phyloP scores from a whole-genome alignment of 192 early-diverging fungal genomes.

The Backusella parvicylindrica region DNA sequence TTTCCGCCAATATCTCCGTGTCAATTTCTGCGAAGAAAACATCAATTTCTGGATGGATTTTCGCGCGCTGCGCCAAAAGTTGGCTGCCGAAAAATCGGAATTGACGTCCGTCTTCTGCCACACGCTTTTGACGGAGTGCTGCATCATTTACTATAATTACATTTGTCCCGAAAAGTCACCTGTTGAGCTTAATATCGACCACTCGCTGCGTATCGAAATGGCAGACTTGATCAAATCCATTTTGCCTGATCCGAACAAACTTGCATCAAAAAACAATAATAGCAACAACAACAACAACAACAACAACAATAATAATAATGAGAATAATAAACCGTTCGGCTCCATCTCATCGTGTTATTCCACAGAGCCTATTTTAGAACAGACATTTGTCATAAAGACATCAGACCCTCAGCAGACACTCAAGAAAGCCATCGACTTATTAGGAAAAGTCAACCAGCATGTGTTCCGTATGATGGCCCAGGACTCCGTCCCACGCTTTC shows the following conservation, averaged over 20 bases:
- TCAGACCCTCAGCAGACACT: not conserved
- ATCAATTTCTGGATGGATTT: slow-evolving; percentile 59
- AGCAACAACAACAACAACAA: not conserved
- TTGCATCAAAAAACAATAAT: not conserved
- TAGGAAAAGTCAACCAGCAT: slow-evolving; percentile 55
- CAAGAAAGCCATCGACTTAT: slow-evolving; percentile 31
- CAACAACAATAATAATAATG: not conserved
- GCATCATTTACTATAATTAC: slow-evolving; percentile 47
- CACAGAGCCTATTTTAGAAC: not conserved
- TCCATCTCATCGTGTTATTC: not conserved
- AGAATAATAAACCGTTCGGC: not conserved
- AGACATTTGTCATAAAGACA: not conserved
- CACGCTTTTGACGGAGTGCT: slow-evolving; percentile 38
- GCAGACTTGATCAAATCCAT: slow-evolving; percentile 41
- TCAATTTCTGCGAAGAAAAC: slow-evolving; percentile 71
- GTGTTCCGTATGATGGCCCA: slow-evolving; percentile 65
- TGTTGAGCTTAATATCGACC: slow-evolving; percentile 47
- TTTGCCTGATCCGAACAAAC: slow-evolving; percentile 3
- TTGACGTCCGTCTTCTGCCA: slow-evolving; percentile 1
- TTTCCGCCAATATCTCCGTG: slow-evolving; percentile 57
- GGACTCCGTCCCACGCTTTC: slow-evolving; percentile 69
- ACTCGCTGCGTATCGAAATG: slow-evolving; percentile 41
- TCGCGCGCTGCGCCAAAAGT: slow-evolving; percentile 36
- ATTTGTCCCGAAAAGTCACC: slow-evolving; percentile 34
- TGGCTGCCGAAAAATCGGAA: not conserved